phyloP scores from a whole-genome alignment of 2,329 filamentous ascomycete genomes.

The Fusarium beomiforme region DNA sequence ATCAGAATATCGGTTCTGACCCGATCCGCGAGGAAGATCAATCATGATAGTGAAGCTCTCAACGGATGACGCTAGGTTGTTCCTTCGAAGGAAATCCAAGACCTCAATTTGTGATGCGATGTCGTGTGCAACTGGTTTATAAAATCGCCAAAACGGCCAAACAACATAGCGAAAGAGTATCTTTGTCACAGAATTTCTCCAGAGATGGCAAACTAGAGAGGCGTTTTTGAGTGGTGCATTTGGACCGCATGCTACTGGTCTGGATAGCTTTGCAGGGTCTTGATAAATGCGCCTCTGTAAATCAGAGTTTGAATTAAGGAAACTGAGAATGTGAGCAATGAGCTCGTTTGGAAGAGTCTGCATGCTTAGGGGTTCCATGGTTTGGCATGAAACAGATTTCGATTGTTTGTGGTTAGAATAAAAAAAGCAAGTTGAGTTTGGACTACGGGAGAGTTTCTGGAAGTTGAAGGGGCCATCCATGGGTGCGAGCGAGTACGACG shows the following conservation, averaged over 20 bases:
- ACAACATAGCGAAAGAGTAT: constrained; percentile 66
- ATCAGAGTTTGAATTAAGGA: constrained; percentile 60
- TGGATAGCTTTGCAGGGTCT: constrained; percentile 54
- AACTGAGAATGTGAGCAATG: constrained; percentile 65
- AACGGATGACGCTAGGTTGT: constrained; percentile 53
- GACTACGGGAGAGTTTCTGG: not conserved
- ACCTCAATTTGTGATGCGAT: constrained; percentile 48
- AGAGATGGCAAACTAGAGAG: constrained; percentile 63
- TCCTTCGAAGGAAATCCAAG: constrained; percentile 51
- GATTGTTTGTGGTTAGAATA: not conserved
- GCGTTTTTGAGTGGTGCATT: constrained; percentile 62
- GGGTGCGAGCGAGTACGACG: not conserved
- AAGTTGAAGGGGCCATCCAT: not conserved
- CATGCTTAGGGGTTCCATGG: constrained; percentile 27
- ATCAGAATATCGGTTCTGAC: constrained; percentile 43
- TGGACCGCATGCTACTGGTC: constrained; percentile 23
- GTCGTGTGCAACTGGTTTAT: constrained; percentile 38
- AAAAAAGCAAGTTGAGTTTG: not conserved
- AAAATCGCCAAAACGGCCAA: constrained; percentile 52
- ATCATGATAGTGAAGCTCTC: constrained; percentile 55
- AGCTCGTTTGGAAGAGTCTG: constrained; percentile 68
- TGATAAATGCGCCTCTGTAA: constrained; percentile 60
- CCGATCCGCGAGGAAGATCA: constrained; percentile 39
- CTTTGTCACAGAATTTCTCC: constrained; percentile 63
- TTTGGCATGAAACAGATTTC: not conserved